phyloP scores from a whole-genome alignment of 305 asterid species.

The Andrographis paniculata region DNA sequence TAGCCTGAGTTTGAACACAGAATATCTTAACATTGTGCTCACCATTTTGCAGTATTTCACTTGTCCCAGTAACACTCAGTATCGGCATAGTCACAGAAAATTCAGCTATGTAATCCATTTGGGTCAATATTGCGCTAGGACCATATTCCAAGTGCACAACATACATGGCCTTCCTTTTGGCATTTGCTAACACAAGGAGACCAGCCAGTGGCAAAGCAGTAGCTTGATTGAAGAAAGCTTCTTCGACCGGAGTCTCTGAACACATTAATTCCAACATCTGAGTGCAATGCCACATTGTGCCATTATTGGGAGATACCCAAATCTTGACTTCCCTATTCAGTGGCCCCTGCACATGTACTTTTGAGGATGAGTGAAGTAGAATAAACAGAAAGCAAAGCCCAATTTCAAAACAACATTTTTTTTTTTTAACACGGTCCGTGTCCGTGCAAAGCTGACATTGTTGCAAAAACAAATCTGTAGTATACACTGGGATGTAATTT shows the following conservation, averaged over 20 bases:
- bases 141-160: slow-evolving; percentile 92
- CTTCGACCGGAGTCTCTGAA: slow-evolving; percentile 60
- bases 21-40: slow-evolving; percentile 76
- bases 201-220: slow-evolving; percentile 86
- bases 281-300: slow-evolving; percentile 83
- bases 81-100: slow-evolving; percentile 72
- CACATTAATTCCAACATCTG: slow-evolving; percentile 81
- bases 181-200: slow-evolving; percentile 87
- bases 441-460: neutral
- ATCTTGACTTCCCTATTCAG: slow-evolving; percentile 81
- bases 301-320: no score
- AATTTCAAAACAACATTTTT: neutral
- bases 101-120: slow-evolving; percentile 87
- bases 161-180: slow-evolving; percentile 89
- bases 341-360: slow-evolving; percentile 43
- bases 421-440: neutral
- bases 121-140: slow-evolving; percentile 66
- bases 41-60: slow-evolving; percentile 46
- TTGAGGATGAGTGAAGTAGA: neutral
- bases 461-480: neutral
- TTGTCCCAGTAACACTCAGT: slow-evolving; percentile 32
- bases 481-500: no score
- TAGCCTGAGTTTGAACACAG: slow-evolving; percentile 87
- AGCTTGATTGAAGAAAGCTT: slow-evolving; percentile 94
- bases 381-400: slow-evolving; percentile 3